Conservation (phyloP, 305 asterid genomes). For the Fraxinus platypoda region DNA sequence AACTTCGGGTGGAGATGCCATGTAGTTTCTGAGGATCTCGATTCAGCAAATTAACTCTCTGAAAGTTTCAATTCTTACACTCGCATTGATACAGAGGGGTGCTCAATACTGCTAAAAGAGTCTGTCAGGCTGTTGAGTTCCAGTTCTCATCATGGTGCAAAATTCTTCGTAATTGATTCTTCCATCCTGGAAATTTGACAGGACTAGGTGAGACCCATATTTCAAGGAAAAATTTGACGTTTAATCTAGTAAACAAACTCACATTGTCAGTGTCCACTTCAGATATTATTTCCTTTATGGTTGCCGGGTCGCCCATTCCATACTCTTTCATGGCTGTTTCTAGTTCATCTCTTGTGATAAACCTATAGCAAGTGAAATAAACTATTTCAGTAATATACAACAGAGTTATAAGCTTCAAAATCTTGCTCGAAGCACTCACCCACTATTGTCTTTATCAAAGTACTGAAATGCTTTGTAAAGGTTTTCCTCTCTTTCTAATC, state of each 20-base stretch:
- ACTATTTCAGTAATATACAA: slow-evolving; percentile 3
- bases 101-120: slow-evolving; percentile 38
- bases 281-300: slow-evolving; percentile 68
- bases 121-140: slow-evolving; percentile 50
- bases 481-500: slow-evolving; percentile 79
- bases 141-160: slow-evolving; percentile 86
- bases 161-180: slow-evolving; percentile 82
- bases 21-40: not conserved
- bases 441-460: slow-evolving; percentile 81
- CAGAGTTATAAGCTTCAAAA: not conserved
- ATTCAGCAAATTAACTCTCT: not conserved
- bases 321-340: slow-evolving; percentile 75
- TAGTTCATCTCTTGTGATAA: slow-evolving; percentile 72
- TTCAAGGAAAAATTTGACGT: not conserved
- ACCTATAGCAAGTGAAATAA: slow-evolving; percentile 33
- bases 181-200: slow-evolving; percentile 60
- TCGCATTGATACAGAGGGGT: not conserved
- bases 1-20: not conserved
- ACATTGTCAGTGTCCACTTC: slow-evolving; percentile 88
- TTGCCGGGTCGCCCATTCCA: slow-evolving; percentile 63
- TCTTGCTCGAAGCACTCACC: slow-evolving; percentile 40
- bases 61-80: not conserved
- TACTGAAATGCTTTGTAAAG: slow-evolving; percentile 73
- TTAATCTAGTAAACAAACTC: slow-evolving; percentile 24
- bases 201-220: not conserved